Evolutionary conservation across 208 protist species (phyloP).

Genomic region (Trichomonas tenax): DNA sequence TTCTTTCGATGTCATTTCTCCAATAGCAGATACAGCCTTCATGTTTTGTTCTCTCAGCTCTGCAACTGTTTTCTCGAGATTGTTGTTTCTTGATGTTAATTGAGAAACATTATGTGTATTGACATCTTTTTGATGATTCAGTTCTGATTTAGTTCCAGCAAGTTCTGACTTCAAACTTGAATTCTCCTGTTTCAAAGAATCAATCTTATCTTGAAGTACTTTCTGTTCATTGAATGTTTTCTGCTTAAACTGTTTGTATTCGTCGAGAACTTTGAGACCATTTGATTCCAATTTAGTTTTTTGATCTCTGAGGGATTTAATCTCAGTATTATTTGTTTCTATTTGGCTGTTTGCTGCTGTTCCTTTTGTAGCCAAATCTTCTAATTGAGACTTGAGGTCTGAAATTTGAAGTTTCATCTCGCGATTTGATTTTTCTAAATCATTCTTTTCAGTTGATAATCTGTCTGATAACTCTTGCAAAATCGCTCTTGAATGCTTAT

Average conservation of each 20-base stretch:
- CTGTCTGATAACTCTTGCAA: not conserved
- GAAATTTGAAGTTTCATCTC: not conserved
- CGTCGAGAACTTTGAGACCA: not conserved
- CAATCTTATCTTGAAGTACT: not conserved
- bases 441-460: not conserved
- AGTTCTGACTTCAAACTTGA: not conserved
- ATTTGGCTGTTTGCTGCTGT: not conserved
- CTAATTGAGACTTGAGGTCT: not conserved
- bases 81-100: not conserved
- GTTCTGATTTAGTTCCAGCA: not conserved
- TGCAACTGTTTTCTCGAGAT: not conserved
- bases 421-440: not conserved
- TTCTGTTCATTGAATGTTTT: not conserved
- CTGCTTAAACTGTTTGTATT: not conserved
- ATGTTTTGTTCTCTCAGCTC: not conserved
- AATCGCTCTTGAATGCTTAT: not conserved
- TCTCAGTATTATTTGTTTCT: not conserved
- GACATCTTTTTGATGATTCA: not conserved
- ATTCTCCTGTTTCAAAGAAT: not conserved
- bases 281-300: not conserved
- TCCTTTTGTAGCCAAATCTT: not conserved
- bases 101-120: not conserved
- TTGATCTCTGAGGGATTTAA: not conserved
- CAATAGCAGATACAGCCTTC: not conserved
- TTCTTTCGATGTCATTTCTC: not conserved